Conservation (phyloP, 1,284 basidiomycete species). For the Meripilus lineatus region DNA sequence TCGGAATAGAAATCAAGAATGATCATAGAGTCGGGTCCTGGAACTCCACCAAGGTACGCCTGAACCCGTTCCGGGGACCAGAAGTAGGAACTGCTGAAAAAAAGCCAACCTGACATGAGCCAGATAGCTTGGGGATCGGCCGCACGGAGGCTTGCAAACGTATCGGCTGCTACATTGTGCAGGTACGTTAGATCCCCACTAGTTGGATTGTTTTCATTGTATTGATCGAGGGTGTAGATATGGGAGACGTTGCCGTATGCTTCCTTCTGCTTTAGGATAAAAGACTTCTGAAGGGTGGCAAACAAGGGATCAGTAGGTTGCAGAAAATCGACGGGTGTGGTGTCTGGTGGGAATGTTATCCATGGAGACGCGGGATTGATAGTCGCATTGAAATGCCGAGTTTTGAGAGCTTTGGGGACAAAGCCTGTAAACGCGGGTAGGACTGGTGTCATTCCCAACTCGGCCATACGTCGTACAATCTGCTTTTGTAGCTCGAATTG, state of each 20-base stretch:
- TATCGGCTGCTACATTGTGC: conserved; percentile 27
- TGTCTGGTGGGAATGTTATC: conserved; percentile 25
- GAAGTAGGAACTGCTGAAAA: conserved; percentile 31
- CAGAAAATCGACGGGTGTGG: conserved; percentile 36
- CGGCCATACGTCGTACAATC: conserved; percentile 36
- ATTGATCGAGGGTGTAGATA: conserved; percentile 42
- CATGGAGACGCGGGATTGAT: conserved; percentile 33
- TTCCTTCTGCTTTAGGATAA: conserved; percentile 36
- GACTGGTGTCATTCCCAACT: conserved; percentile 41
- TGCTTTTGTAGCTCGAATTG: conserved; percentile 35
- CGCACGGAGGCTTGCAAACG: conserved; percentile 32
- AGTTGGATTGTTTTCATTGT: conserved; percentile 39
- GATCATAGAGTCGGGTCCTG: conserved; percentile 36
- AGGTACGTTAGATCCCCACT: conserved; percentile 34
- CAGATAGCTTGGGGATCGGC: conserved; percentile 37
- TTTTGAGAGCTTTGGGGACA: conserved; percentile 31
- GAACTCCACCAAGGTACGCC: no score
- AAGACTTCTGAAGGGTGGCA: conserved; percentile 32
- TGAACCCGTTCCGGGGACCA: conserved; percentile 37
- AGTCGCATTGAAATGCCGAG: conserved; percentile 32
- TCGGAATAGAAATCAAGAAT: conserved; percentile 40
- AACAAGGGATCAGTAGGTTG: conserved; percentile 39
- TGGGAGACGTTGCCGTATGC: conserved; percentile 37
- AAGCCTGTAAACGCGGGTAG: conserved; percentile 42
- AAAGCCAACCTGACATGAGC: conserved; percentile 45